phyloP scores from a whole-genome alignment of 352 stramenopile species.

The Phytophthora crassamura region DNA sequence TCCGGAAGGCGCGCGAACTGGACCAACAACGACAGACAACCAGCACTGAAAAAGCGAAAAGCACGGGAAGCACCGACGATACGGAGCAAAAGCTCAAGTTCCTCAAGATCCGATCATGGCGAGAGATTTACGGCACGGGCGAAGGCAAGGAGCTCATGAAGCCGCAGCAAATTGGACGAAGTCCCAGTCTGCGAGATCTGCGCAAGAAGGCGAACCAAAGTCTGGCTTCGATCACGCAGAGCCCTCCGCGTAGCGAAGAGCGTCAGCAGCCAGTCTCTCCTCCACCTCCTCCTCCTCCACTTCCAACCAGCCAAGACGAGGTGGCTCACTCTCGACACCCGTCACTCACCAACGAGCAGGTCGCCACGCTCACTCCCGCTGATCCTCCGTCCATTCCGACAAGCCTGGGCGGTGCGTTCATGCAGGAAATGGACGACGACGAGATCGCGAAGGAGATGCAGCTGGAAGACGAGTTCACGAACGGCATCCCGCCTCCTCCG shows the following conservation, averaged over 20 bases:
- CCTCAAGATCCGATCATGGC: constrained; percentile 67
- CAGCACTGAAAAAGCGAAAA: constrained; percentile 29
- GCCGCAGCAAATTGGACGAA: constrained; percentile 27
- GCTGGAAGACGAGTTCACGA: constrained; percentile 22
- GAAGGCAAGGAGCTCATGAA: constrained; percentile 63
- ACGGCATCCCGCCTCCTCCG: constrained; percentile 22
- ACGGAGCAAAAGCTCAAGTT: constrained; percentile 51
- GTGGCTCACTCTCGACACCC: neutral
- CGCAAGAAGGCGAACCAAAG: constrained; percentile 35
- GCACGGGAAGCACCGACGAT: constrained; percentile 24
- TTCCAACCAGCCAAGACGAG: constrained; percentile 3
- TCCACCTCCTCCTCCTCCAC: constrained; percentile 8
- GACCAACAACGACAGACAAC: constrained; percentile 26
- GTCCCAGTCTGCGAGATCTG: constrained; percentile 30
- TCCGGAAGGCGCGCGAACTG: constrained; percentile 15
- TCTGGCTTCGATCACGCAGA: constrained; percentile 27
- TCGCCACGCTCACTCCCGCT: neutral
- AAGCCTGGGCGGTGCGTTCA: constrained; percentile 52
- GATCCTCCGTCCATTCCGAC: constrained; percentile 18
- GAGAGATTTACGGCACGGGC: constrained; percentile 66
- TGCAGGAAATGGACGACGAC: constrained; percentile 71
- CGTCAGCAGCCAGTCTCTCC: constrained; percentile 4
- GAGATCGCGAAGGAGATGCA: constrained; percentile 44
- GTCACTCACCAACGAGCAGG: constrained; percentile 19
- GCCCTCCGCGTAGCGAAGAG: constrained; percentile 12